These are phyloP conservation scores for Ogataea wickerhamii DNA, from an alignment of 805 yeast species.

Conservation along the genomic window DNA sequence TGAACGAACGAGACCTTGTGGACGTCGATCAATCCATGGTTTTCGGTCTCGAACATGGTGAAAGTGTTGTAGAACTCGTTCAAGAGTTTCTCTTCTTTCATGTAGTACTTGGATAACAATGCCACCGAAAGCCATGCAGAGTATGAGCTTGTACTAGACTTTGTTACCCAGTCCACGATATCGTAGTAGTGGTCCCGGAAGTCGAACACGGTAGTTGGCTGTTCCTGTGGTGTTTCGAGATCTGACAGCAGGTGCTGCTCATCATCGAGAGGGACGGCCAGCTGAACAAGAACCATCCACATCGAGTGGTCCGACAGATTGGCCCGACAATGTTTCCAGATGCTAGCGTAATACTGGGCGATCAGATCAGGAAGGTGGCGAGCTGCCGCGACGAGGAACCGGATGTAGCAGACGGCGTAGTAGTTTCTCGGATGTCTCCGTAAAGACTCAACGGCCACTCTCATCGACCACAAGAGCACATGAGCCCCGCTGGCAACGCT, in stretches of 20 bases:
- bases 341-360: neutral
- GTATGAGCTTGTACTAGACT: constrained; percentile 8
- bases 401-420: constrained; percentile 43
- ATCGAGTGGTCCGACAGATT: constrained; percentile 20
- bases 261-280: constrained; percentile 5
- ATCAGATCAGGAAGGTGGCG: constrained; percentile 2
- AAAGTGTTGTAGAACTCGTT: constrained; percentile 2
- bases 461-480: constrained; percentile 3
- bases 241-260: constrained; percentile 14
- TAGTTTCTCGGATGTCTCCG: constrained; percentile 43
- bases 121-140: constrained; percentile 11
- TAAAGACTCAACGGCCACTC: constrained; percentile 33
- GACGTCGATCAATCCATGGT: constrained; percentile 6
- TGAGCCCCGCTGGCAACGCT: neutral
- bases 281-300: constrained; percentile 20
- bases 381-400: constrained; percentile 15
- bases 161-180: constrained; percentile 12
- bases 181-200: constrained; percentile 1
- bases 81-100: constrained; percentile 1
- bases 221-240: neutral
- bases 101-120: neutral
- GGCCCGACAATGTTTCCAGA: constrained; percentile 10
- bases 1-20: neutral
- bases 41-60: constrained; percentile 7
- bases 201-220: neutral